A percentile compares a stretch with the other conserved stretches of the same genome.
Conservation (phyloP, 2,329 filamentous ascomycete species). For the Phaeosphaeriaceae sp. region DNA sequence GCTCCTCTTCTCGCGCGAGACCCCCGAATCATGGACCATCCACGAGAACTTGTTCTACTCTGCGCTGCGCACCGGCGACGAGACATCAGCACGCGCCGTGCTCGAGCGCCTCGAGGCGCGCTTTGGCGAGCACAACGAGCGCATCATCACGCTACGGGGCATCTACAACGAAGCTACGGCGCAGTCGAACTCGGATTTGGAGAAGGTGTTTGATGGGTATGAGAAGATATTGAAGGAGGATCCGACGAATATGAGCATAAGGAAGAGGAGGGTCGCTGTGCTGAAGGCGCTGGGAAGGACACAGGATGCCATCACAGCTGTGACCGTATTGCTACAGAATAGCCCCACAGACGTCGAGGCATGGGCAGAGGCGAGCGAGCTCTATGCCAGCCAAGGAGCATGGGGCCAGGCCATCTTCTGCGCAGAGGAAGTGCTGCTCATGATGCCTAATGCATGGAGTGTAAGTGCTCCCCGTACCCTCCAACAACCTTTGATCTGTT, state of each 20-base stretch:
- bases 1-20: slow-evolving; percentile 65
- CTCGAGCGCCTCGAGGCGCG: slow-evolving; percentile 77
- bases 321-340: slow-evolving; percentile 79
- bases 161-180: slow-evolving; percentile 86
- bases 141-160: slow-evolving; percentile 82
- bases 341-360: slow-evolving; percentile 90
- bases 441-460: slow-evolving; percentile 94
- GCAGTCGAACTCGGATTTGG: slow-evolving; percentile 68
- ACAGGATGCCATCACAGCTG: slow-evolving; percentile 74
- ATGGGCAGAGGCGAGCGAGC: slow-evolving; percentile 88
- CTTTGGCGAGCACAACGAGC: slow-evolving; percentile 85
- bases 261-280: slow-evolving; percentile 83
- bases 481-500: slow-evolving; percentile 7
- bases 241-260: slow-evolving; percentile 80
- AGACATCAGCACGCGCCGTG: slow-evolving; percentile 76
- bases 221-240: slow-evolving; percentile 76
- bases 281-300: slow-evolving; percentile 74
- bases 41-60: slow-evolving; percentile 88
- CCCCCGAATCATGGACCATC: slow-evolving; percentile 79
- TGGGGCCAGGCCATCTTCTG: slow-evolving; percentile 86
- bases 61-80: slow-evolving; percentile 84
- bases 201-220: slow-evolving; percentile 77
- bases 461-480: slow-evolving; percentile 57
- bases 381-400: slow-evolving; percentile 81
- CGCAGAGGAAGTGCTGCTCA: slow-evolving; percentile 86